Conservation (phyloP, 73 alveolate species). For the Paramecium primaurelia region DNA sequence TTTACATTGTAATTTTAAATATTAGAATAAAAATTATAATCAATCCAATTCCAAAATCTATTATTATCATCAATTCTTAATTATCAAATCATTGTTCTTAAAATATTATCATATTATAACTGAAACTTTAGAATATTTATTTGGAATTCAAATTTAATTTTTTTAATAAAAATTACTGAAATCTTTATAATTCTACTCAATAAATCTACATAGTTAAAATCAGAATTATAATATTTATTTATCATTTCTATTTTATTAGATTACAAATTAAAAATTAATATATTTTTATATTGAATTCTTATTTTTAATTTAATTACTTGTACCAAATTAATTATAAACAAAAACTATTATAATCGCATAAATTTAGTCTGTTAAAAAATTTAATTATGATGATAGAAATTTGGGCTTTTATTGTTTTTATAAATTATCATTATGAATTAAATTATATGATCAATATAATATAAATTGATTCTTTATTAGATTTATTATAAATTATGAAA, state of each 20-base stretch:
- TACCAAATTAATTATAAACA: too few species aligned
- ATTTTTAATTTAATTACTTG: too few species aligned
- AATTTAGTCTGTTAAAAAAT: not conserved
- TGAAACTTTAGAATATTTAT: not conserved
- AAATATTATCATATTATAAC: not conserved
- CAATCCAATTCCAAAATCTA: not conserved
- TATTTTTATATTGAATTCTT: not conserved
- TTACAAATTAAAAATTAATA: too few species aligned
- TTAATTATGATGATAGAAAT: not conserved
- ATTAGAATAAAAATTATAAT: not conserved
- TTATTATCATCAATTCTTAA: not conserved
- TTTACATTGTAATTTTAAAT: not conserved
- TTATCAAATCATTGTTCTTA: not conserved
- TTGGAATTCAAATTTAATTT: not conserved
- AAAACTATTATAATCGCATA: not conserved
- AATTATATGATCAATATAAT: too few species aligned
- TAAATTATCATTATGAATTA: too few species aligned
- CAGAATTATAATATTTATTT: not conserved
- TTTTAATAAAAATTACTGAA: not conserved
- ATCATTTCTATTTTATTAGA: too few species aligned
- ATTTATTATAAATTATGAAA: too few species aligned
- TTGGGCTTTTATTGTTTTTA: not conserved
- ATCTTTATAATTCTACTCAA: not conserved
- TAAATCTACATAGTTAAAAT: not conserved
- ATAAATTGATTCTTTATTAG: too few species aligned